phyloP scores from a whole-genome alignment of 495 filamentous ascomycete species.

The Viridothelium virens region DNA sequence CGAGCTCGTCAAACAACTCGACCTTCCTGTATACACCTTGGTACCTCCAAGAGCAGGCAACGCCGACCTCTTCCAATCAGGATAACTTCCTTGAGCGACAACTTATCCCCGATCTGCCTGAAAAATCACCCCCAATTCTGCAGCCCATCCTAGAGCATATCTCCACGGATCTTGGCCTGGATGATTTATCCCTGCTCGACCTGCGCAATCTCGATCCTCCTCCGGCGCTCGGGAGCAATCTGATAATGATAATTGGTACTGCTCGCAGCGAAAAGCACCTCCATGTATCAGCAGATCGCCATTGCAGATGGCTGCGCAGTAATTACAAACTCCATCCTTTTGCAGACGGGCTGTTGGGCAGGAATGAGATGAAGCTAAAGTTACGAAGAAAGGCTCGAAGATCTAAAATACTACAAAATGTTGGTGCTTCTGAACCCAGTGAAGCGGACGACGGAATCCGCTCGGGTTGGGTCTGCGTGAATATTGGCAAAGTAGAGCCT shows the following conservation, averaged over 20 bases:
- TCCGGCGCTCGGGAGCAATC: conserved; percentile 73
- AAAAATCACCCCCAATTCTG: conserved; percentile 63
- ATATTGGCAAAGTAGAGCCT: conserved; percentile 62
- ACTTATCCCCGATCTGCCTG: conserved; percentile 67
- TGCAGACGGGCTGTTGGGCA: conserved; percentile 81
- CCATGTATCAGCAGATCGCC: conserved; percentile 81
- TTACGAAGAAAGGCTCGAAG: conserved; percentile 70
- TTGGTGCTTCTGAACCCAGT: conserved; percentile 44
- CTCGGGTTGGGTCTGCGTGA: conserved; percentile 94
- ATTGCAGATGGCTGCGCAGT: conserved; percentile 77
- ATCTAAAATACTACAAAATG: conserved; percentile 61
- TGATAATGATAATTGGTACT: conserved; percentile 90
- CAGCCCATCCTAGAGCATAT: conserved; percentile 65
- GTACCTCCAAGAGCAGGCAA: conserved; percentile 66
- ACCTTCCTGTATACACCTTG: conserved; percentile 47
- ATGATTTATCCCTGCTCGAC: conserved; percentile 68
- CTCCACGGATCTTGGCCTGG: conserved; percentile 74
- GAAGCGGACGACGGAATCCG: conserved; percentile 63
- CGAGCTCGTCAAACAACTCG: neutral
- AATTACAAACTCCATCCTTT: conserved; percentile 60
- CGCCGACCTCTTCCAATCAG: conserved; percentile 38
- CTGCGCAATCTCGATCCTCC: conserved; percentile 77
- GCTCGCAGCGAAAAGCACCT: conserved; percentile 89
- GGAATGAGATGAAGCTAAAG: conserved; percentile 85
- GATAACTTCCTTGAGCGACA: conserved; percentile 52